Evolutionary conservation across 805 yeast genomes (phyloP).

Genomic region (Naumovozyma dairenensis): DNA sequence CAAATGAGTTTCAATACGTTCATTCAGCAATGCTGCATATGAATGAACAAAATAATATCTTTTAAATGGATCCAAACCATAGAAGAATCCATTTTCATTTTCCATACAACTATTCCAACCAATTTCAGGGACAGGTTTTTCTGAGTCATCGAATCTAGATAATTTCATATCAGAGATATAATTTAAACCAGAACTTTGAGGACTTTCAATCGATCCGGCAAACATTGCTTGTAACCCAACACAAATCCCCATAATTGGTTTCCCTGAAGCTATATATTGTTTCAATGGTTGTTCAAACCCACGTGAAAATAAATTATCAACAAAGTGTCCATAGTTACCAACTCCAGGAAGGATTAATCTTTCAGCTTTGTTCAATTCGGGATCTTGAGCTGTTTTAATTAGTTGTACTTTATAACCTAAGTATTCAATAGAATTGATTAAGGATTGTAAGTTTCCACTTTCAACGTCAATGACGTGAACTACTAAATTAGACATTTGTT

Average conservation of each 20-base stretch:
- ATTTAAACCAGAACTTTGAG: slow-evolving; percentile 51
- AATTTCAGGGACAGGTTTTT: slow-evolving; percentile 87
- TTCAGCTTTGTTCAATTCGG: slow-evolving; percentile 36
- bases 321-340: slow-evolving; percentile 94
- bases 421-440: slow-evolving; percentile 73
- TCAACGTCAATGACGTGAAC: slow-evolving; percentile 79
- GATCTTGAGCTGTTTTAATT: slow-evolving; percentile 50
- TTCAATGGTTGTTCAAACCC: slow-evolving; percentile 58
- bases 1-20: slow-evolving; percentile 26
- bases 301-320: slow-evolving; percentile 51
- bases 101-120: slow-evolving; percentile 72
- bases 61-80: slow-evolving; percentile 52
- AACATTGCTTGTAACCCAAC: slow-evolving; percentile 91
- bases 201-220: slow-evolving; percentile 63
- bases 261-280: slow-evolving; percentile 63
- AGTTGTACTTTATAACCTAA: slow-evolving; percentile 63
- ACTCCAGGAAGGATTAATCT: slow-evolving; percentile 86
- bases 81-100: slow-evolving; percentile 33
- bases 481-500: slow-evolving; percentile 8
- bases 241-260: slow-evolving; percentile 92
- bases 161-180: slow-evolving; percentile 45
- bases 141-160: slow-evolving; percentile 47
- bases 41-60: slow-evolving; percentile 95
- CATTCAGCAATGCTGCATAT: slow-evolving; percentile 62
- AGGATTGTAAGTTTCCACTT: slow-evolving; percentile 86